Evolutionary conservation across 495 filamentous ascomycete genomes (phyloP), one percentile per base, ranked within the genome.

Genomic region (Xylaria intraflava): DNA sequence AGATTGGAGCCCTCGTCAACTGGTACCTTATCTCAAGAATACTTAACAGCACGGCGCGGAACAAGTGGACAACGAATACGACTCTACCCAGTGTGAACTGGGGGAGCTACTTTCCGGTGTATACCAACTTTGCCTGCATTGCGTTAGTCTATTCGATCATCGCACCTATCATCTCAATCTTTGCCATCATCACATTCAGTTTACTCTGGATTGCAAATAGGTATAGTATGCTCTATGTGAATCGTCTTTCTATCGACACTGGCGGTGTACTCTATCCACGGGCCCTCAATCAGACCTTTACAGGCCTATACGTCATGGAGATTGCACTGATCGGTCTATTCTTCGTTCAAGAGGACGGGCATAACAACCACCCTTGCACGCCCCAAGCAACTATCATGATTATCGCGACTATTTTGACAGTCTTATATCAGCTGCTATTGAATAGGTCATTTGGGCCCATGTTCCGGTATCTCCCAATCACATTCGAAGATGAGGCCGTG

Each of bases 161-260:
- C 31, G 83, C 92, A 2, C 93, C 93, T 6, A 77, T 97, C 43
- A 96, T 98, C 60, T 77, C 94, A 42, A 66, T 98, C 39, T 97
- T 98, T 74, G 92, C 93, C 55, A 84, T 96, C 62, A 82, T 95
- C 66, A 97, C 92, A 0, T 97, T 97, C 71, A 81, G 83, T 55
- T 75, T 98, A 2, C 90, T 98, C 65, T 98, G 92, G 92, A 82
- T 95, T 49, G 92, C 90, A 4, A 90, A 97, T 69, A 87, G 92
- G 20, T 97, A 98, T 70, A 93, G 92, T 64, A 95, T 93, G 68
- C 82, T 98, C 39, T 97, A 96, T 62, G 90, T 98, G 49, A 91
- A 86, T 36, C 91, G 91, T 44, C 95, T 95, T 67, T 79, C 81
- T 39, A 85, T 85, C 60, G 93, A 98, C 66, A 98, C 93, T 1